A percentile compares a stretch with the other conserved stretches of the same genome.
phyloP scores from a whole-genome alignment of 1,139 yeast genomes.

The Saccharomyces hybrid region DNA sequence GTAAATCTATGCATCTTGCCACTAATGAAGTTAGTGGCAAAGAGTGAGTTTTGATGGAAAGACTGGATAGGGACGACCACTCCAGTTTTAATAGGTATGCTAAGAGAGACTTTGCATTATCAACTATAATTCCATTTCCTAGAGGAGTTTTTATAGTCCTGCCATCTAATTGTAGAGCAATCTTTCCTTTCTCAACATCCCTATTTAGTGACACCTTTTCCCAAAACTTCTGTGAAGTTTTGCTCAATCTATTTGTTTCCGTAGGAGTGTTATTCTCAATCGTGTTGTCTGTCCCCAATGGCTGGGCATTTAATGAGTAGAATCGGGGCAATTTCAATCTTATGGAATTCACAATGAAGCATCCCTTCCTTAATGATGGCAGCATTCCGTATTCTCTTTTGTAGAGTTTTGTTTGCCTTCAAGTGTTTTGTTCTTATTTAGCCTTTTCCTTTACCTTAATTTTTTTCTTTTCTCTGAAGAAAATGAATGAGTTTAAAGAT shows the following conservation, averaged over 20 bases:
- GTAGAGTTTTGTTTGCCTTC: not conserved
- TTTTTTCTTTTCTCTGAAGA: not conserved
- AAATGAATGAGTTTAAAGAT: not conserved
- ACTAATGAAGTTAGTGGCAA: constrained; percentile 83
- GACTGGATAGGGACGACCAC: constrained; percentile 70
- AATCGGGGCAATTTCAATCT: not conserved
- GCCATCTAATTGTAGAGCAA: constrained; percentile 58
- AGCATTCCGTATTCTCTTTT: not conserved
- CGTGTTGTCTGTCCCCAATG: constrained; percentile 37
- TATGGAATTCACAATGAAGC: not conserved
- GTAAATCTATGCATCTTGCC: constrained; percentile 76
- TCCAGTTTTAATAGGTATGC: constrained; percentile 79
- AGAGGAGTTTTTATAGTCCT: constrained; percentile 79
- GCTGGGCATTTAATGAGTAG: constrained; percentile 2
- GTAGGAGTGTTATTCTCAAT: constrained; percentile 47
- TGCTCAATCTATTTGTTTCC: constrained; percentile 65
- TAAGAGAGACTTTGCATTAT: constrained; percentile 49
- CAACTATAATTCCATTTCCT: constrained; percentile 64
- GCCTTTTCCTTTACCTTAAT: not conserved
- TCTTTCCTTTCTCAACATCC: constrained; percentile 27
- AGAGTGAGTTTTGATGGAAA: constrained; percentile 69
- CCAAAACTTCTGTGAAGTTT: constrained; percentile 78
- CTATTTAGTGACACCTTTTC: constrained; percentile 54
- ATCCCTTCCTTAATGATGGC: not conserved
- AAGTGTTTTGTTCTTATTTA: not conserved